Evolutionary conservation across 2,329 filamentous ascomycete genomes (phyloP), one percentile per base, ranked within the genome.

Genomic region (Colletotrichum coccodes): DNA sequence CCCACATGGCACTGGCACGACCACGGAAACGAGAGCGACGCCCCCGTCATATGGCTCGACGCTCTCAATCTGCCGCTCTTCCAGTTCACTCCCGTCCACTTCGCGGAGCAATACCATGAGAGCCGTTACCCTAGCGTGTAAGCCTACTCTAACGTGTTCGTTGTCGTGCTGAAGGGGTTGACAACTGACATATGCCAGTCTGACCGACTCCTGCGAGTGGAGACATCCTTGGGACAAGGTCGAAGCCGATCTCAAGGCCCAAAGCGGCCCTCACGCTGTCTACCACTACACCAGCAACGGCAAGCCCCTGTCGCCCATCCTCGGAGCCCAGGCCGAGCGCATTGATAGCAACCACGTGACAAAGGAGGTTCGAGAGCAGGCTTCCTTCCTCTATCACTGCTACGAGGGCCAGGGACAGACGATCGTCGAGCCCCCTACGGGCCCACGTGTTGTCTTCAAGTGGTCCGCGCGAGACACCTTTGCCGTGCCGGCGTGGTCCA

Each of bases 1-100:
- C 87, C 87, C 0, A 84, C 81, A 0, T 89, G 87, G 87, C 84
- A 88, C 72, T 89, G 85, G 82, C 87, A 89, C 68, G 87, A 89
- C 68, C 87, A 90, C 64, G 87, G 87, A 3, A 89, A 89, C 54
- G 86, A 89, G 64, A 84, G 86, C 9, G 78, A 79, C 1, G 80
- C 79, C 1, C 85, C 86, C 0, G 84, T 89, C 74, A 84, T 90
- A 32, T 90, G 87, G 87, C 78, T 90, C 1, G 87, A 89, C 72
- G 85, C 83, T 4, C 74, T 90, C 1, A 85, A 89, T 75, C 73
- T 89, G 2, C 87, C 87, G 0, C 76, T 81, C 3, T 89, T 87
- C 72, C 76, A 79, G 1, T 83, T 84, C 68, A 82, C 84, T 3
- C 85, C 84, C 0, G 84, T 87, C 0, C 83, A 89, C 71, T 89